Conservation (phyloP, 306 rosid genomes). For the Bauhinia variegata region DNA sequence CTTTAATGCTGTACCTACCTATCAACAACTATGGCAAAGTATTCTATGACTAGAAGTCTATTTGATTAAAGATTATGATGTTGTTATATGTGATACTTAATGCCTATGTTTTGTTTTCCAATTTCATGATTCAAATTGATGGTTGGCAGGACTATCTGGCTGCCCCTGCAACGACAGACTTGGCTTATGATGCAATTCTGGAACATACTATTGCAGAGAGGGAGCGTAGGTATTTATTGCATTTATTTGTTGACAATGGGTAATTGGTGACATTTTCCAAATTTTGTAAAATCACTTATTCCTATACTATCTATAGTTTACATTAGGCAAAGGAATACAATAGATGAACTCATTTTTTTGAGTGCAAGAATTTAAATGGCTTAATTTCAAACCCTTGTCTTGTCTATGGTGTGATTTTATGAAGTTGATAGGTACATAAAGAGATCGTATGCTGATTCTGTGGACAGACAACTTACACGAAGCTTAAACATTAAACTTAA, state of each 20-base stretch:
- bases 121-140: conserved; percentile 41
- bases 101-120: too few species aligned
- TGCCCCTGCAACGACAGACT: conserved; percentile 76
- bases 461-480: too few species aligned
- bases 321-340: conserved; percentile 19
- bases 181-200: conserved; percentile 88
- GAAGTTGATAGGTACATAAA: too few species aligned
- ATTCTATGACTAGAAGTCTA: too few species aligned
- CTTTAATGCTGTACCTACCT: too few species aligned
- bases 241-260: conserved; percentile 31
- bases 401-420: too few species aligned
- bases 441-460: too few species aligned
- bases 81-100: too few species aligned
- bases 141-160: conserved; percentile 89
- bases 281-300: conserved; percentile 25
- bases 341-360: conserved; percentile 29
- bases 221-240: conserved; percentile 92
- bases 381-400: too few species aligned
- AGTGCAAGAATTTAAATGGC: neutral
- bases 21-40: too few species aligned
- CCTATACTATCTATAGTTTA: neutral
- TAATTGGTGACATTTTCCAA: conserved; percentile 26
- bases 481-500: too few species aligned
- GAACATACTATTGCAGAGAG: conserved; percentile 99
- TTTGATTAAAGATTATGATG: conserved; percentile 7